A percentile compares a stretch with the other conserved stretches of the same genome.
phyloP scores from a whole-genome alignment of 768 basidiomycete species.

The Mycena belliarum region DNA sequence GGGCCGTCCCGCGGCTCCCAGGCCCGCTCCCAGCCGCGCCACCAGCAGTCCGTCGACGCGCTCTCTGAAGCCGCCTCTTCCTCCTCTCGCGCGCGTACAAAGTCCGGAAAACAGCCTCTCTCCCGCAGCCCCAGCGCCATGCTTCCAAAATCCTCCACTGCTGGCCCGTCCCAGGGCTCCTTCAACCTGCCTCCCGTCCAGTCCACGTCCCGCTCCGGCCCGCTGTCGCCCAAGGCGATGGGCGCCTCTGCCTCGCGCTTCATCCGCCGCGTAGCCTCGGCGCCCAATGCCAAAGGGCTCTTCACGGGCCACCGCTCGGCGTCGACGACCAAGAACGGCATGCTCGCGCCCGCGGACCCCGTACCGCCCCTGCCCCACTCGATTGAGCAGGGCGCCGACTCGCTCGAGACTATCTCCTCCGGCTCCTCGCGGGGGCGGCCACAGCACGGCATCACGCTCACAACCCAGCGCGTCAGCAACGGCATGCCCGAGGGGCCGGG shows the following conservation, averaged over 20 bases:
- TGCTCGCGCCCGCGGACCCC: constrained; percentile 69
- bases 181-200: constrained; percentile 43
- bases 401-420: constrained; percentile 78
- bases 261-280: constrained; percentile 93
- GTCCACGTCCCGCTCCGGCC: constrained; percentile 50
- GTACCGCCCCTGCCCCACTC: constrained; percentile 58
- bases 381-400: constrained; percentile 65
- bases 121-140: constrained; percentile 22
- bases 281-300: constrained; percentile 93
- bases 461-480: constrained; percentile 46
- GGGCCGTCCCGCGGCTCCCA: constrained; percentile 24
- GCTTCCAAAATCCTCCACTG: constrained; percentile 38
- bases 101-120: constrained; percentile 46
- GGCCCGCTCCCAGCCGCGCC: constrained; percentile 20
- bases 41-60: constrained; percentile 41
- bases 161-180: constrained; percentile 47
- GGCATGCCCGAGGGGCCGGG: constrained; percentile 51
- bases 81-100: constrained; percentile 41
- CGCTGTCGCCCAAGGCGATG: constrained; percentile 69
- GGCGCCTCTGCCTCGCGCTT: constrained; percentile 82
- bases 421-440: constrained; percentile 65
- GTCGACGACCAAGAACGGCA: constrained; percentile 71
- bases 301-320: constrained; percentile 65
- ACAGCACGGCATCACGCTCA: constrained; percentile 39
- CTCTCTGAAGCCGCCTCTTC: constrained; percentile 36